Percentiles rank a stretch among this genome's conserved stretches.
Evolutionary conservation across 495 filamentous ascomycete genomes (phyloP).

Genomic region (Tricharina praecox): DNA sequence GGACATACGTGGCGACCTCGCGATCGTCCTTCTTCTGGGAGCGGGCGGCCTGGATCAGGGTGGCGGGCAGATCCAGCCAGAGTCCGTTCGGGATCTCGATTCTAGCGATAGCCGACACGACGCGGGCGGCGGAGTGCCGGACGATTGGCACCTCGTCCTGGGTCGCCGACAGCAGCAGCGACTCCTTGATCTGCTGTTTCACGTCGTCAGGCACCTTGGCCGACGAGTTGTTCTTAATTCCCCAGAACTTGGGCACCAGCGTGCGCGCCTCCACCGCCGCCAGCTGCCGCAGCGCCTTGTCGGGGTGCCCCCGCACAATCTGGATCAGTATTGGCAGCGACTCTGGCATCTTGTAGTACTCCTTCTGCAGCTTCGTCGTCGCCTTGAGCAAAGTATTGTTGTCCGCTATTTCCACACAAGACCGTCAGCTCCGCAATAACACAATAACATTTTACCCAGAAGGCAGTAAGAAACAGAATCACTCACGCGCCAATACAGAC

Average conservation of each 20-base stretch:
- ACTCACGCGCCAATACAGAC: conserved; percentile 58
- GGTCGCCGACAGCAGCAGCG: conserved; percentile 66
- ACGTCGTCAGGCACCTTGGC: conserved; percentile 30
- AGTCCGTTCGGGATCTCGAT: conserved; percentile 72
- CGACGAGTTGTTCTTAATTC: conserved; percentile 15
- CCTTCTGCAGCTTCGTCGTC: conserved; percentile 75
- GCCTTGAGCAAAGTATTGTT: conserved; percentile 71
- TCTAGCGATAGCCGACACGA: conserved; percentile 72
- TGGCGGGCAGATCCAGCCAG: conserved; percentile 65
- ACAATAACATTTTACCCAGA: too few species aligned
- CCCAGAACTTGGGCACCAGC: conserved; percentile 77
- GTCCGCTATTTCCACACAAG: conserved; percentile 39
- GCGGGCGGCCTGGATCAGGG: conserved; percentile 54
- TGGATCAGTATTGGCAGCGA: conserved; percentile 71
- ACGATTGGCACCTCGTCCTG: conserved; percentile 55
- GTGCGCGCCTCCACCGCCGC: conserved; percentile 75
- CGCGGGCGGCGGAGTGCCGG: conserved; percentile 70
- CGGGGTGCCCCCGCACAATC: conserved; percentile 57
- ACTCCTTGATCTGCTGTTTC: conserved; percentile 60
- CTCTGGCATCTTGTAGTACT: conserved; percentile 72
- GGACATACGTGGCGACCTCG: conserved; percentile 80
- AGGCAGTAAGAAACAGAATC: conserved; percentile 10
- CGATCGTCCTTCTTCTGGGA: conserved; percentile 58
- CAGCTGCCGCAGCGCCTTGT: conserved; percentile 60
- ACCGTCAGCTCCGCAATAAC: too few species aligned